Evolutionary conservation across 2,329 filamentous ascomycete genomes (phyloP).

Genomic region (Myriosclerotinia scirpicola): DNA sequence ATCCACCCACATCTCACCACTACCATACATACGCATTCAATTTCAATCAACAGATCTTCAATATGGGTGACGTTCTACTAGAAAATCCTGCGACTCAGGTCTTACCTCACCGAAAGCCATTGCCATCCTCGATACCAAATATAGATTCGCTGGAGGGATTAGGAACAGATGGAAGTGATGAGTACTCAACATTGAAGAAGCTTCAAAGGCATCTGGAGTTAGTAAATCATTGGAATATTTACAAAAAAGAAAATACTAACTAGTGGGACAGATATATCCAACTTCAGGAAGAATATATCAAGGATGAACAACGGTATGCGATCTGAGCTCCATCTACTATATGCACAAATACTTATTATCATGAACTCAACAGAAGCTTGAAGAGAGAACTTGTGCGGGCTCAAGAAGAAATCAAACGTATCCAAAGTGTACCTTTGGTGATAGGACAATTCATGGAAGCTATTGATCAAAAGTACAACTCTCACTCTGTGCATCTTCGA

Average conservation of each 20-base stretch:
- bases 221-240: conserved; percentile 35
- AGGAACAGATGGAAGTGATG: conserved; percentile 77
- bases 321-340: background rate
- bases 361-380: conserved; percentile 63
- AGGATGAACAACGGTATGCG: conserved; percentile 89
- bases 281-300: conserved; percentile 99
- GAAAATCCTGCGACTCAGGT: conserved; percentile 75
- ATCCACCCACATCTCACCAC: conserved; percentile 8
- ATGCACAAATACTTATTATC: conserved; percentile 5
- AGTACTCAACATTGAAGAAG: conserved; percentile 95
- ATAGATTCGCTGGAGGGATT: conserved; percentile 88
- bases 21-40: conserved; percentile 13
- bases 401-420: conserved; percentile 99
- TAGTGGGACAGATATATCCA: conserved; percentile 72
- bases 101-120: conserved; percentile 77
- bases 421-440: conserved; percentile 95
- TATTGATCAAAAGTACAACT: conserved; percentile 90
- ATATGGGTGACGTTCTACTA: conserved; percentile 84
- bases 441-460: conserved; percentile 99
- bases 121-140: conserved; percentile 79
- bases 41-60: conserved; percentile 27
- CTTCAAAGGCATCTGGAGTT: conserved; percentile 95
- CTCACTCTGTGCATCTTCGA: background rate
- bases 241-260: conserved; percentile 33
- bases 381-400: conserved; percentile 96